Conservation (phyloP, 768 basidiomycete genomes). For the Naganishia onofrii region DNA sequence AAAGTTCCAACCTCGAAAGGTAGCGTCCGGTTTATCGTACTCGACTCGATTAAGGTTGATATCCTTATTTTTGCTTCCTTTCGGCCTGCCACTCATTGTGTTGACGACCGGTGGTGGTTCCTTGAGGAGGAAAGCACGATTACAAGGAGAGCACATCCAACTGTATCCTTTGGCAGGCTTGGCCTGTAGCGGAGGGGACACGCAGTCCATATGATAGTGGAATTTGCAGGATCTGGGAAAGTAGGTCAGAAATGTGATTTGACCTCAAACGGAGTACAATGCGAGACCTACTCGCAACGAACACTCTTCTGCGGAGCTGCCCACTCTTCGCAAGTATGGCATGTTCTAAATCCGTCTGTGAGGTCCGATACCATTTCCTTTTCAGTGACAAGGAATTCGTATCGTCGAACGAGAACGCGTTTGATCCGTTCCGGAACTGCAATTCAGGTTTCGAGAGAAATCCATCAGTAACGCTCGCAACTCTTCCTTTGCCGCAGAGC, state of each 20-base stretch:
- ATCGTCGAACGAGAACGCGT: conserved; percentile 71
- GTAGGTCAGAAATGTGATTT: neutral
- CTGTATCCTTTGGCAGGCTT: conserved; percentile 96
- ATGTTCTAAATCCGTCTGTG: conserved; percentile 78
- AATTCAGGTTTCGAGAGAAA: no score
- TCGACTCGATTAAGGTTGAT: conserved; percentile 70
- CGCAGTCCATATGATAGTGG: conserved; percentile 91
- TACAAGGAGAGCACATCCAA: conserved; percentile 95
- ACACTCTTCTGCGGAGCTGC: conserved; percentile 70
- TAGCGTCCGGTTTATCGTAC: conserved; percentile 42
- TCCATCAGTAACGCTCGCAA: neutral
- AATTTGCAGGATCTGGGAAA: conserved; percentile 65
- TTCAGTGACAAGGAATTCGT: conserved; percentile 93
- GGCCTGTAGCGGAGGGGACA: conserved; percentile 80
- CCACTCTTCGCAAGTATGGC: conserved; percentile 82
- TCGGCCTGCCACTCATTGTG: conserved; percentile 56
- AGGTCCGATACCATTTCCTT: conserved; percentile 87
- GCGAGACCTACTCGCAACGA: conserved; percentile 48
- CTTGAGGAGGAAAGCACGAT: conserved; percentile 8
- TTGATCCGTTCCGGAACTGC: conserved; percentile 78
- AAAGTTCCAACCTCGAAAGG: conserved; percentile 58
- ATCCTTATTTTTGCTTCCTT: conserved; percentile 62
- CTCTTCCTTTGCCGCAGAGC: neutral
- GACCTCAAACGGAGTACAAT: neutral
- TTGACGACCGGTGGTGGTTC: neutral